Base-by-base conservation (phyloP, 495 filamentous ascomycete species). In the Lichenothelia convexa region DNA sequence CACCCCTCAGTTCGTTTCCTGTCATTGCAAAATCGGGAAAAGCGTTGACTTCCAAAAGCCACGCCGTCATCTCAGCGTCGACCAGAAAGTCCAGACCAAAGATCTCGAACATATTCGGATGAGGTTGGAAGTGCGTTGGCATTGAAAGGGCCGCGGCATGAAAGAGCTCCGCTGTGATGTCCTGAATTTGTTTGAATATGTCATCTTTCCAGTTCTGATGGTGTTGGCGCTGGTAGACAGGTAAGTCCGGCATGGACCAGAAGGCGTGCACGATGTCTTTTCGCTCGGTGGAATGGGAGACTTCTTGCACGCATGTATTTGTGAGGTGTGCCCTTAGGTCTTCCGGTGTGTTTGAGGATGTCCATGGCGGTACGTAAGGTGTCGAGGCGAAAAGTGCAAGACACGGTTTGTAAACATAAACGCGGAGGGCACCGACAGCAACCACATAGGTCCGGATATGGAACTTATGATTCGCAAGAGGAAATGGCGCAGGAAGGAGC, bases 11-110 rank as follows among this genome's bases (percentile, higher is more conserved):
- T 33, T 75, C 70, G 8, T 70, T 72, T 2, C 89, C 87, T 9
- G 83, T 93, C 68, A 94, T 87, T 48, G 56, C 70, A 48, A 94
- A 94, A 57, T 97, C 89, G 31, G 89, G 89, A 55, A 86, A 97
- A 1, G 87, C 79, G 58, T 97, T 97, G n/a, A 92, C 68, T 62
- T 97, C 89, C 35, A 97, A 54, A 48, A 95, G 55, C 66, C 69
- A 93, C 16, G 72, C 68, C 3, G 39, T 64, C 0, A 72, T 73
- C 3, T 42, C 32, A 4, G 54, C 66, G 53, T 86, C 81, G 9
- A 93, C 74, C 42, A 97, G 45, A 51, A 91, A 97, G 50, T 97
- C 89, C 18, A 95, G 46, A 1, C 89, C 89, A 49, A 78, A 97
- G 17, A 93, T 56, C 64, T 97, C 89, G 49, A 94, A 95, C 2